Evolutionary conservation across 768 basidiomycete genomes (phyloP), one percentile per base, ranked within the genome.

Genomic region (Baorangia bicolor): DNA sequence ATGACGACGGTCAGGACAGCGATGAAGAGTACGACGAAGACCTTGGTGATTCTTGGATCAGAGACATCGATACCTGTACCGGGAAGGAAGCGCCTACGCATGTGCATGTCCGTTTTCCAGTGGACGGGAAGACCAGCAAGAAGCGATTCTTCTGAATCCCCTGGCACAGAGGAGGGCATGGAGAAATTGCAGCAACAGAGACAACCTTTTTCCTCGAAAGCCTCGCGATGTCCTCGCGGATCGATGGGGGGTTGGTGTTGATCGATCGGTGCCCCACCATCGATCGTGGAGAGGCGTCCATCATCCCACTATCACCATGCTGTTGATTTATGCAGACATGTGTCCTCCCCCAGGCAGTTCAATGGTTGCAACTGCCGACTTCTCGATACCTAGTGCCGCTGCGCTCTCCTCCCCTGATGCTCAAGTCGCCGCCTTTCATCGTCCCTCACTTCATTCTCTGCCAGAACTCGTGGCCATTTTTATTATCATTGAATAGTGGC

Each of bases 11-110:
- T 28, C 38, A 42, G 25, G 65, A 56, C 18, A 54, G 62, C 40
- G 62, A 57, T 13, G 57, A 58, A 16, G 69, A 63, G 44, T 88
- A 81, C 60, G 87, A 86, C 46, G 87, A 86, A 69, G 85, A 91
- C 52, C 83, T 87, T 46, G 92, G 91, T 1, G 96, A 99, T 68
- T 80, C 87, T 61, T 99, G 97, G 97, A 66, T 99, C 56, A 84
- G 81, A 76, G 75, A 71, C 57, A 85, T 98, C 62, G 77, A 73
- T 40, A 74, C 86, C 21, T 96, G 94, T 69, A 85, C 88, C 23
- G 64, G 44, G 49, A 78, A 76, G n/a, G 70, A 70, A 9, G 56
- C 57, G 16, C 79, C 82, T 33, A 72, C 70, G 27, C 92, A 94
- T 72, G 67, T 75, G 47, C 92, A 94, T 71, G 83, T 88, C 68